Conservation (phyloP, 1,284 basidiomycete species). For the Boletellus sp. region DNA sequence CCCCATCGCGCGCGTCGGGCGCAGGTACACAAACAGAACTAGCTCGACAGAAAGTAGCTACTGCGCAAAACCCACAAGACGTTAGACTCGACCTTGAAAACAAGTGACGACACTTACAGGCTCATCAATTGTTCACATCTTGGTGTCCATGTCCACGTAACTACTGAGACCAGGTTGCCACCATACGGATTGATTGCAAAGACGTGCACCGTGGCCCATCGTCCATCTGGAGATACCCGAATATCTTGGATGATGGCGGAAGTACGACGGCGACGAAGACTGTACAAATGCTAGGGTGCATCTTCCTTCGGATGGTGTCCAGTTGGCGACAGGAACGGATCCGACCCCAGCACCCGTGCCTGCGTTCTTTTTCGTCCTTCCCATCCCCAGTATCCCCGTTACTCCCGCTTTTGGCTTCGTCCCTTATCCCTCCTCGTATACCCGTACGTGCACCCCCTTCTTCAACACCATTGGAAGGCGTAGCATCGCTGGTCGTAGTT, state of each 20-base stretch:
- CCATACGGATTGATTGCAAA: slow-evolving; percentile 78
- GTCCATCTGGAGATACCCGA: slow-evolving; percentile 59
- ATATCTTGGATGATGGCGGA: slow-evolving; percentile 58
- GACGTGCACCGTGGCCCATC: slow-evolving; percentile 73
- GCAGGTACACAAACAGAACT: slow-evolving; percentile 55
- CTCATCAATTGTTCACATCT: slow-evolving; percentile 52
- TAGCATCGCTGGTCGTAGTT: slow-evolving; percentile 8
- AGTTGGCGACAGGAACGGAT: slow-evolving; percentile 2
- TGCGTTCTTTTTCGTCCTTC: slow-evolving; percentile 7
- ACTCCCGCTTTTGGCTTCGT: background rate
- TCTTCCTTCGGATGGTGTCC: slow-evolving; percentile 17
- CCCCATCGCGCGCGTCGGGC: slow-evolving; percentile 34
- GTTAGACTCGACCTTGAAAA: slow-evolving; percentile 4
- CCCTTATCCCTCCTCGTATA: slow-evolving; percentile 10
- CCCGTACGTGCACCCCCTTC: slow-evolving; percentile 34
- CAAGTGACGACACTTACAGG: slow-evolving; percentile 38
- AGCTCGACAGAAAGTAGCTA: slow-evolving; percentile 55
- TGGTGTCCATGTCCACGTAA: slow-evolving; percentile 56
- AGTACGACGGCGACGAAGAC: slow-evolving; percentile 69
- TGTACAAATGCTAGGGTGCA: slow-evolving; percentile 42
- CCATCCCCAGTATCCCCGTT: background rate
- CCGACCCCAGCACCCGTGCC: slow-evolving; percentile 7
- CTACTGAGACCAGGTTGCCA: slow-evolving; percentile 64
- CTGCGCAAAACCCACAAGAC: slow-evolving; percentile 26
- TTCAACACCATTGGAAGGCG: slow-evolving; percentile 13